These are phyloP conservation scores for Draba incana DNA, from an alignment of 345 rosid genomes.

Conservation along the genomic window DNA sequence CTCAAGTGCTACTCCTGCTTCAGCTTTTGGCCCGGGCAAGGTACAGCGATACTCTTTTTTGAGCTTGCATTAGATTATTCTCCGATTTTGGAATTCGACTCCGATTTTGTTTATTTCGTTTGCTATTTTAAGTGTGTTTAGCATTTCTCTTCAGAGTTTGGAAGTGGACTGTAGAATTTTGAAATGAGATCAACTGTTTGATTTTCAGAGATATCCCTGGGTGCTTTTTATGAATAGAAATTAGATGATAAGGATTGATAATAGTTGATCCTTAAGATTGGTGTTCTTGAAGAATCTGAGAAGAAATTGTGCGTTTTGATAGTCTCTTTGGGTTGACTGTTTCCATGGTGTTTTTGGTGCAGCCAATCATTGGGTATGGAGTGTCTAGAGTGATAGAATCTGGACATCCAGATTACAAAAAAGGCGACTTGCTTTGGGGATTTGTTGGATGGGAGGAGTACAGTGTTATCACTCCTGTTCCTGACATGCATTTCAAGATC, in stretches of 20 bases:
- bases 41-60: background rate
- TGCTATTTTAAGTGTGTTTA: background rate
- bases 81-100: background rate
- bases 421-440: slow-evolving; percentile 68
- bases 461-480: slow-evolving; percentile 44
- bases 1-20: slow-evolving; percentile 23
- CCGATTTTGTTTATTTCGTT: background rate
- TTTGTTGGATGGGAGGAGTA: slow-evolving; percentile 71
- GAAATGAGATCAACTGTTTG: background rate
- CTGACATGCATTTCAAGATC: slow-evolving; percentile 50
- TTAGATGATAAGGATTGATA: background rate
- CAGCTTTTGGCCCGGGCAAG: slow-evolving; percentile 32
- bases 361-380: slow-evolving; percentile 47
- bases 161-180: background rate
- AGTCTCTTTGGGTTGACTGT: slow-evolving; percentile 1
- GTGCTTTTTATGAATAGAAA: background rate
- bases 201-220: background rate
- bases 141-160: no score
- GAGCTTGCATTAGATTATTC: background rate
- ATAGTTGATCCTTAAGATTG: background rate
- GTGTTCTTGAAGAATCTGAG: no score
- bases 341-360: background rate
- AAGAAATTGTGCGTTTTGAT: no score
- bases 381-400: slow-evolving; percentile 64
- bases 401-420: slow-evolving; percentile 51